phyloP scores from a whole-genome alignment of 116 monocot genomes.

The Iris pallida region DNA sequence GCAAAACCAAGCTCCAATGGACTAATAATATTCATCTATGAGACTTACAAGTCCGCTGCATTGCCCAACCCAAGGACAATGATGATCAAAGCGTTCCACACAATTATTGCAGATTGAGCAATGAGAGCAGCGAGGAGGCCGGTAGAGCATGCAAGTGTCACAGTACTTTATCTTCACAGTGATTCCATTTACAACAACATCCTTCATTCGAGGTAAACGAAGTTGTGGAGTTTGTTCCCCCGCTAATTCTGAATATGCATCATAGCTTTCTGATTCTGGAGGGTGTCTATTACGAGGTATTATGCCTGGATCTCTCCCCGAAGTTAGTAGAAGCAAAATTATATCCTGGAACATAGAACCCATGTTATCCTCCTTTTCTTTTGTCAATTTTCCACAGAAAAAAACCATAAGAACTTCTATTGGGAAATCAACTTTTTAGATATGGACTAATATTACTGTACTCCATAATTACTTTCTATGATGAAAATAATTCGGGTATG shows the following conservation, averaged over 20 bases:
- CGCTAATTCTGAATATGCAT: background rate
- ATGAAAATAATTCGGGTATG: no score
- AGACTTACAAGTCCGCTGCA: slow-evolving; percentile 32
- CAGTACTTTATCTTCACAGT: slow-evolving; percentile 13
- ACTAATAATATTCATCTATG: background rate
- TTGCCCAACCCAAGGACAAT: slow-evolving; percentile 47
- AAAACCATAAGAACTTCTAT: no score
- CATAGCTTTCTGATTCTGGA: slow-evolving; percentile 22
- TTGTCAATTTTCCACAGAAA: no score
- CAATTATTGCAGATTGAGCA: slow-evolving; percentile 18
- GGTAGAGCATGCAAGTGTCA: slow-evolving; percentile 14
- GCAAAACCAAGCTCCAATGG: no score
- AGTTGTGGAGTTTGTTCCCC: slow-evolving; percentile 7
- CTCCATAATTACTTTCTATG: no score
- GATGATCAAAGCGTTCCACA: slow-evolving; percentile 43
- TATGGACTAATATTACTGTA: no score
- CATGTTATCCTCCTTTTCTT: background rate
- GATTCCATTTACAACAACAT: slow-evolving; percentile 13
- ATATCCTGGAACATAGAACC: slow-evolving; percentile 14
- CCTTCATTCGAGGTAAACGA: slow-evolving; percentile 23
- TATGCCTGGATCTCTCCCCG: slow-evolving; percentile 38
- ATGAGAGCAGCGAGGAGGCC: slow-evolving; percentile 11
- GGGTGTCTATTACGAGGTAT: slow-evolving; percentile 34
- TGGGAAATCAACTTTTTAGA: no score
- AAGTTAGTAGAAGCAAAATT: slow-evolving; percentile 28